Percentiles rank a stretch among this genome's conserved stretches.
phyloP scores from a whole-genome alignment of 73 alveolate genomes.

The Paramecium pentaurelia region DNA sequence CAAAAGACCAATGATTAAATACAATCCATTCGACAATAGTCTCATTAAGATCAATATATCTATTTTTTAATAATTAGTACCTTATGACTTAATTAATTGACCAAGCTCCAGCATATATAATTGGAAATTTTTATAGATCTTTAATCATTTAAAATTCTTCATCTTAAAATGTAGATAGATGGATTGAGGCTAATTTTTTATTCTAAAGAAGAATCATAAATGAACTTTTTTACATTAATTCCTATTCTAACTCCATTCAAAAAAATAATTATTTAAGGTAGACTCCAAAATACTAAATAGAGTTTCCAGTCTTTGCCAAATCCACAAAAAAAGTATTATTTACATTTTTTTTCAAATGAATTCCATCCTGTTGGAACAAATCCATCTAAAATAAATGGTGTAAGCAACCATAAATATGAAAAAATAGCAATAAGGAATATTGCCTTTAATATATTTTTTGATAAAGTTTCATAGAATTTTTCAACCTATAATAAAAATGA shows the following conservation, averaged over 20 bases:
- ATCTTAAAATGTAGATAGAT: background rate
- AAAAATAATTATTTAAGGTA: background rate
- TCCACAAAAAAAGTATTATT: constrained; percentile 1
- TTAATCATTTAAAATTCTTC: background rate
- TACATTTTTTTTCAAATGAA: background rate
- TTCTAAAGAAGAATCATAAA: background rate
- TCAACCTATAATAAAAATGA: background rate
- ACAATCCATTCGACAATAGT: background rate
- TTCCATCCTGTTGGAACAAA: constrained; percentile 37
- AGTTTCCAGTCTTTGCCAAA: background rate
- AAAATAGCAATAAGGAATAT: background rate
- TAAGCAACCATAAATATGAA: background rate
- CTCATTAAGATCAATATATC: background rate
- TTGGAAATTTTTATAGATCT: background rate
- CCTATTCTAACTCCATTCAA: background rate
- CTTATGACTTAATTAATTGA: background rate
- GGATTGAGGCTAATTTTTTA: background rate
- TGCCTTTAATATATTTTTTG: background rate
- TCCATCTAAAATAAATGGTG: background rate
- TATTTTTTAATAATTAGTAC: background rate
- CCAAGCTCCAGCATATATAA: background rate
- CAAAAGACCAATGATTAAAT: background rate
- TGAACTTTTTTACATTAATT: background rate
- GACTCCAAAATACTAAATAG: background rate
- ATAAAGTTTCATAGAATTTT: background rate